Percentiles rank a stretch among this genome's conserved stretches.
These are phyloP conservation scores for Candida corydali DNA, from an alignment of 805 yeast genomes.

Conservation along the genomic window DNA sequence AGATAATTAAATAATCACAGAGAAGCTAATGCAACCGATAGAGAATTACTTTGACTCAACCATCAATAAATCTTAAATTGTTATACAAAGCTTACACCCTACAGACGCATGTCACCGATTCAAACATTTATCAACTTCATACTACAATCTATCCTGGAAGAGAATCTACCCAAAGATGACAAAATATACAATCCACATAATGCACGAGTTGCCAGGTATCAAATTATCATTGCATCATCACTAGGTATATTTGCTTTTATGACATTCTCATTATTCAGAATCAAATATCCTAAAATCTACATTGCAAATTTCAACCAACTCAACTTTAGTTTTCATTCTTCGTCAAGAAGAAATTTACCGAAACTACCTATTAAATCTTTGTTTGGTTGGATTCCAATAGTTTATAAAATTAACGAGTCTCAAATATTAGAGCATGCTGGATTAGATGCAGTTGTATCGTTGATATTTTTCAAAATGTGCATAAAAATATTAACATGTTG, in stretches of 20 bases:
- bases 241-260: slow-evolving; percentile 68
- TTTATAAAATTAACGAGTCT: slow-evolving; percentile 62
- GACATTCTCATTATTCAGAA: slow-evolving; percentile 66
- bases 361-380: slow-evolving; percentile 50
- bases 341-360: slow-evolving; percentile 52
- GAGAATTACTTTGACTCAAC: too few species aligned
- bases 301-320: slow-evolving; percentile 68
- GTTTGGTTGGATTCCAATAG: slow-evolving; percentile 77
- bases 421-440: slow-evolving; percentile 89
- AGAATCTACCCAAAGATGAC: too few species aligned
- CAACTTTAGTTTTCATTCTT: slow-evolving; percentile 38
- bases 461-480: slow-evolving; percentile 87
- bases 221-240: slow-evolving; percentile 61
- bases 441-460: slow-evolving; percentile 86
- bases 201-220: slow-evolving; percentile 68
- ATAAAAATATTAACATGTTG: slow-evolving; percentile 64
- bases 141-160: background rate
- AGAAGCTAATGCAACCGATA: background rate
- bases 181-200: slow-evolving; percentile 17
- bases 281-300: slow-evolving; percentile 74
- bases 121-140: background rate
- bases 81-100: too few species aligned
- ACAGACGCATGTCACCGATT: background rate
- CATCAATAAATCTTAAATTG: too few species aligned
- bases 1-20: too few species aligned